Evolutionary conservation across 257 asterid species (phyloP), one percentile per base, ranked within the genome.

Genomic region (Thymus mandschuricus): DNA sequence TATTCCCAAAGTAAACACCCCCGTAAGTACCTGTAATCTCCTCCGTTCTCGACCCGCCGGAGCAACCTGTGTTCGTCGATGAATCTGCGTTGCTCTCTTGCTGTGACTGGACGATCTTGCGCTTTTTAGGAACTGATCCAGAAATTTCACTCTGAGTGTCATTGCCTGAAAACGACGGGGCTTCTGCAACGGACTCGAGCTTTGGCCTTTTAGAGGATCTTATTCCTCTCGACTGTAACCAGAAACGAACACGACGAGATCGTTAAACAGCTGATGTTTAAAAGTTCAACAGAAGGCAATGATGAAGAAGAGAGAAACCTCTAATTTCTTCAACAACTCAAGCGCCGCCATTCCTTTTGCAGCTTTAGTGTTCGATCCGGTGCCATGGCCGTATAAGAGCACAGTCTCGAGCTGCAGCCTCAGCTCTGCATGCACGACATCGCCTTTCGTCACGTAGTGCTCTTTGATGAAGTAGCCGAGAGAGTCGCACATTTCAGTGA

Each of bases 271-370:
- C 29, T 7, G 29, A 27, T 5, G 40, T 31, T 31, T 31, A 12
- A 31, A 31, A 58, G 4, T 59, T 11, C 2, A 5, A 0, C 12
- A 0, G 4, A 13, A 12, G 8, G 10, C 21, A 34, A 27, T 8
- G 28, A 57, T 45, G 58, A n/a, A 55, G 60, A n/a, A 73, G 46
- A 69, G 33, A 29, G 21, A 66, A 68, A 95, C 99, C 99, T 95
- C 91, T 66, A 92, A 84, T 66, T 86, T 64, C 83, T 90, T 84
- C 82, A 95, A 75, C 78, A 95, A 62, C 58, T 48, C 71, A 78
- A 84, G 81, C 69, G 99, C 89, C 5, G 99, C 97, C 87, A 84
- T 88, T 71, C 94, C 99, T 79, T 74, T 87, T 2, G 96, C 98
- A 66, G 77, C 86, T 81, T 89, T 95, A 71, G 78, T 75, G 71